Conservation (phyloP, 345 rosid species). For the Clausena lansium region DNA sequence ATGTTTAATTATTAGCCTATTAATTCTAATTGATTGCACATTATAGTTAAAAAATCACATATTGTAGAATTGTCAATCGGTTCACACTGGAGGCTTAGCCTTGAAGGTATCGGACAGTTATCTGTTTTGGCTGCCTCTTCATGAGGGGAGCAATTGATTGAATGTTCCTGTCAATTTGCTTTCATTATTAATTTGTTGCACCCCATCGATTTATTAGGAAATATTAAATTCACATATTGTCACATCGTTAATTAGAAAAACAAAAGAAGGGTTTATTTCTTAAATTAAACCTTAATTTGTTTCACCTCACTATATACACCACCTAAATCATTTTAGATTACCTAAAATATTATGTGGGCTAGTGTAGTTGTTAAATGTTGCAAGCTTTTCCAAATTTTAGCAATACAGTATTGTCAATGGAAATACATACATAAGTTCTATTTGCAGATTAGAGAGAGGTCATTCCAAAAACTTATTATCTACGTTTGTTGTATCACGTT, state of each 20-base stretch:
- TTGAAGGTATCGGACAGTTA: background rate
- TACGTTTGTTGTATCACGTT: no score
- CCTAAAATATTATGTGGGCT: background rate
- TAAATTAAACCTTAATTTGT: no score
- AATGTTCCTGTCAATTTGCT: background rate
- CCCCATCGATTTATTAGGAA: background rate
- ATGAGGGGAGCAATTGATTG: background rate
- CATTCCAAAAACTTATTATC: no score
- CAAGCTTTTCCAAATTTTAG: no score
- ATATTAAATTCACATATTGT: background rate
- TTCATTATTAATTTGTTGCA: background rate
- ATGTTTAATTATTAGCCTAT: background rate
- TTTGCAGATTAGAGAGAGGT: no score
- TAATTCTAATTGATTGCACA: background rate
- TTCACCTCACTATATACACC: no score
- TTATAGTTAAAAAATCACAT: no score
- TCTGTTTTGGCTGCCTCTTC: background rate
- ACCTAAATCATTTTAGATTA: background rate
- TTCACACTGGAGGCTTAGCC: conserved; percentile 7
- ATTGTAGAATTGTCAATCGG: background rate
- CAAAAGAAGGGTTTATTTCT: accelerated
- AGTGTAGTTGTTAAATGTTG: background rate
- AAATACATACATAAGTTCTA: no score
- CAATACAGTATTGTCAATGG: no score
- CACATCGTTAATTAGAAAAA: background rate